Percentiles rank a stretch among this genome's conserved stretches.
These are phyloP conservation scores for Calonectria pauciramosa DNA, from an alignment of 2,329 filamentous ascomycete species.

Conservation along the genomic window DNA sequence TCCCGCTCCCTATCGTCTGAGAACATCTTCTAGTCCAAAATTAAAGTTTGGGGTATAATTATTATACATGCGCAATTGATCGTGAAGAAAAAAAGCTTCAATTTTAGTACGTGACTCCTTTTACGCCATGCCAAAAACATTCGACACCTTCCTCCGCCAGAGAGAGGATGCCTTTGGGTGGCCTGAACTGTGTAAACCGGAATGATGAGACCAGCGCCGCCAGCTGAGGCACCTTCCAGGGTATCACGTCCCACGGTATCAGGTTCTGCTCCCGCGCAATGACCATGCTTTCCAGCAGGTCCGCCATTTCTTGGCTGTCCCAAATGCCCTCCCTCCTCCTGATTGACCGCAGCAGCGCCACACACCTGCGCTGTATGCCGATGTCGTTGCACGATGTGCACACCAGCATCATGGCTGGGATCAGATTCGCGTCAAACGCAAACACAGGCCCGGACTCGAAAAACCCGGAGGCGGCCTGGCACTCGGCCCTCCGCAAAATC, in stretches of 20 bases:
- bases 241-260: conserved; percentile 13
- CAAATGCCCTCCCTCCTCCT: conserved; percentile 39
- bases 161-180: conserved; percentile 15
- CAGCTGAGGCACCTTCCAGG: conserved; percentile 24
- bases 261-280: conserved; percentile 20
- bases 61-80: neutral
- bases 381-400: conserved; percentile 26
- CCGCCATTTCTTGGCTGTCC: conserved; percentile 40
- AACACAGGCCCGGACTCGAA: conserved; percentile 21
- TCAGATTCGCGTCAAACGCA: conserved; percentile 32
- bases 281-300: conserved; percentile 32
- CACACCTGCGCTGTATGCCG: conserved; percentile 20
- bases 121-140: conserved; percentile 18
- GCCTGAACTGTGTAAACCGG: neutral
- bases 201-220: conserved; percentile 15
- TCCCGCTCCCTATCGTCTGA: neutral
- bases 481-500: conserved; percentile 26
- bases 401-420: conserved; percentile 31
- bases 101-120: conserved; percentile 2
- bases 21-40: neutral
- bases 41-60: neutral
- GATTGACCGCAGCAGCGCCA: conserved; percentile 28
- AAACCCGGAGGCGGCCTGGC: conserved; percentile 11
- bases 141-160: conserved; percentile 17
- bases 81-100: neutral